A percentile compares a stretch with the other conserved stretches of the same genome.
Evolutionary conservation across 1,284 basidiomycete genomes (phyloP).

Genomic region (Trametes hirsuta): DNA sequence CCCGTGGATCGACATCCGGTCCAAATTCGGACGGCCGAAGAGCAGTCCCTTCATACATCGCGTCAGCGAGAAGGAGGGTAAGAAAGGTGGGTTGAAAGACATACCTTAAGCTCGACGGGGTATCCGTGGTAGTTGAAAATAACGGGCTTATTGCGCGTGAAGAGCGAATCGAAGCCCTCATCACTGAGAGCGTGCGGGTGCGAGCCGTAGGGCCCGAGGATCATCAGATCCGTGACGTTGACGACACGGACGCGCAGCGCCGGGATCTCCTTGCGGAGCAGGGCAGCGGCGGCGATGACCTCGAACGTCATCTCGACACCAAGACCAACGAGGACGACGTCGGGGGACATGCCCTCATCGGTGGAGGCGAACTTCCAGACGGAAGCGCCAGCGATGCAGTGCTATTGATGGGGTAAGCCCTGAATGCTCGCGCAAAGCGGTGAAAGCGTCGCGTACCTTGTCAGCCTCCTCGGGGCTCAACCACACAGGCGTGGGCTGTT

Average conservation of each 20-base stretch:
- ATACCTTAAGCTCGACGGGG: conserved; percentile 56
- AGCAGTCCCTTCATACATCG: conserved; percentile 48
- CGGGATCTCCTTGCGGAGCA: conserved; percentile 66
- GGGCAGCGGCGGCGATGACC: conserved; percentile 75
- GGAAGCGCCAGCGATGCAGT: conserved; percentile 76
- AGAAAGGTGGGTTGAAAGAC: background rate
- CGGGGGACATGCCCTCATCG: conserved; percentile 64
- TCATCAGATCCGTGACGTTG: conserved; percentile 84
- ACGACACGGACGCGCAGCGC: conserved; percentile 77
- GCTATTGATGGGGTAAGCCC: conserved; percentile 39
- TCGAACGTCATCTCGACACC: conserved; percentile 80
- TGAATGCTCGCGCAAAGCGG: too few relatives aligned
- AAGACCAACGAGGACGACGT: conserved; percentile 75
- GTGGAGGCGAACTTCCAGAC: conserved; percentile 79
- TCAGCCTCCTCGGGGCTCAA: conserved; percentile 67
- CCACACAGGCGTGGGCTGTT: conserved; percentile 78
- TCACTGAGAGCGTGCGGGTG: conserved; percentile 81
- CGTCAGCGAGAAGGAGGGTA: background rate
- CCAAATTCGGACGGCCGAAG: conserved; percentile 55
- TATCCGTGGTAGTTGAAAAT: conserved; percentile 90
- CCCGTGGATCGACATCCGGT: conserved; percentile 58
- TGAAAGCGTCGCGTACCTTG: conserved; percentile 38
- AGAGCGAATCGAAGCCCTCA: conserved; percentile 68
- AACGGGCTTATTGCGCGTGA: conserved; percentile 71
- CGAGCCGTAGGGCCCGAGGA: conserved; percentile 63